Percentiles rank a stretch among this genome's conserved stretches.
Evolutionary conservation across 148 eudicot species (phyloP).

Genomic region (Dianthus caryophyllus): DNA sequence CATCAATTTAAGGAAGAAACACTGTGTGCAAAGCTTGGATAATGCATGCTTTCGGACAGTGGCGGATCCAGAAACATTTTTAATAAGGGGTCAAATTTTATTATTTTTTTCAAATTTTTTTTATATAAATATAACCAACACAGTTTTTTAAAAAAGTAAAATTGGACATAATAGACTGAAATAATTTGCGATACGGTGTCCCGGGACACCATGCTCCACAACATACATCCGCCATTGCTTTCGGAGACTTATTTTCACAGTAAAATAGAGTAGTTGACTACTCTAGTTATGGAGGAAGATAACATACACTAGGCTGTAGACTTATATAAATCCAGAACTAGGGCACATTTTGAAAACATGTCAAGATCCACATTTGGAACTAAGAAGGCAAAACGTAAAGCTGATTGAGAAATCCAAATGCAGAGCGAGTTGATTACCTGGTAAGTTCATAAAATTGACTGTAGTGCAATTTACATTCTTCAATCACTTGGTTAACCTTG

Average conservation of each 20-base stretch:
- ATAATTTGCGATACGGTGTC: too few species aligned
- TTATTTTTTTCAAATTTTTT: too few species aligned
- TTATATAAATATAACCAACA: too few species aligned
- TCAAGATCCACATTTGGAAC: neutral
- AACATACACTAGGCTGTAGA: too few species aligned
- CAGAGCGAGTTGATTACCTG: conserved; percentile 19
- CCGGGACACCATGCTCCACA: too few species aligned
- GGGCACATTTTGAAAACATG: neutral
- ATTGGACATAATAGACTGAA: too few species aligned
- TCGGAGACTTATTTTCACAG: conserved; percentile 1
- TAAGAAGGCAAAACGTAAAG: conserved; percentile 3
- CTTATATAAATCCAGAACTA: neutral
- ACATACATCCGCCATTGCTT: too few species aligned
- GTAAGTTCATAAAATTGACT: conserved; percentile 72
- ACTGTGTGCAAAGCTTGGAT: neutral
- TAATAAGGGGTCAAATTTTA: too few species aligned
- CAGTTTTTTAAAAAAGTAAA: too few species aligned
- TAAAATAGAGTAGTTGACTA: neutral
- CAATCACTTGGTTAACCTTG: conserved; percentile 72
- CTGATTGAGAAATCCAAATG: neutral
- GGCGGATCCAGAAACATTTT: too few species aligned
- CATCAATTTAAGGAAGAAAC: neutral
- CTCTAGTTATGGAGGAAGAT: neutral
- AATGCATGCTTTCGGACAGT: too few species aligned
- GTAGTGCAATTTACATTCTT: conserved; percentile 78